Conservation (phyloP, 1,284 basidiomycete genomes). For the Marasmius tenuissimus region DNA sequence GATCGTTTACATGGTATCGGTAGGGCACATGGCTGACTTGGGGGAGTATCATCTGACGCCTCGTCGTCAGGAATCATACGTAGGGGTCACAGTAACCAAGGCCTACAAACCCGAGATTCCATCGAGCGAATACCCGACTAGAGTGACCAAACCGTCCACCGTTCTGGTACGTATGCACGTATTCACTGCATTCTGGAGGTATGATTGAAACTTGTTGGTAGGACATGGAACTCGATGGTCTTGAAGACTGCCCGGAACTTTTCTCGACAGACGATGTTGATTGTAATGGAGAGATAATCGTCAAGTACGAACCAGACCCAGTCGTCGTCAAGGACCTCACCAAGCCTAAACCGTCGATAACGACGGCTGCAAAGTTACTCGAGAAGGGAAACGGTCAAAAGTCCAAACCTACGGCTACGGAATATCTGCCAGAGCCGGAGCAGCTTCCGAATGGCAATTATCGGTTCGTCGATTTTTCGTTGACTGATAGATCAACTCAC, state of each 20-base stretch:
- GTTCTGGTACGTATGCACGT: slow-evolving; percentile 41
- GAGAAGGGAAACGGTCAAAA: neutral
- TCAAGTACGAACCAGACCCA: neutral
- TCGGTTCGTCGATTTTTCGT: slow-evolving; percentile 37
- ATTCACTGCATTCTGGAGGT: neutral
- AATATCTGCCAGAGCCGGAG: slow-evolving; percentile 12
- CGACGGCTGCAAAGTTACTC: neutral
- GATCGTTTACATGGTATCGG: slow-evolving; percentile 62
- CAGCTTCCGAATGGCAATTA: slow-evolving; percentile 36
- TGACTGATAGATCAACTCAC: neutral
- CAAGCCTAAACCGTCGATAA: slow-evolving; percentile 7
- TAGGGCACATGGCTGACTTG: slow-evolving; percentile 26
- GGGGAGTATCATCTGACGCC: neutral
- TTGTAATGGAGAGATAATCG: slow-evolving; percentile 29
- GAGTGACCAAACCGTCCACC: slow-evolving; percentile 68
- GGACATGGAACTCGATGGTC: slow-evolving; percentile 62
- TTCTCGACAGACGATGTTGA: slow-evolving; percentile 55
- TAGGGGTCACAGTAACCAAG: slow-evolving; percentile 55
- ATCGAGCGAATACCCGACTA: slow-evolving; percentile 58
- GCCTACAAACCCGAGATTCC: slow-evolving; percentile 58
- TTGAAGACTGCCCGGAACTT: slow-evolving; percentile 66
- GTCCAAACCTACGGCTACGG: neutral
- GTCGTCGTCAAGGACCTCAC: slow-evolving; percentile 33
- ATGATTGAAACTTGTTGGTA: slow-evolving; percentile 25
- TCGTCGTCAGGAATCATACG: slow-evolving; percentile 58